These are phyloP conservation scores for Tuber borchii DNA, from an alignment of 495 filamentous ascomycete genomes.

Conservation along the genomic window DNA sequence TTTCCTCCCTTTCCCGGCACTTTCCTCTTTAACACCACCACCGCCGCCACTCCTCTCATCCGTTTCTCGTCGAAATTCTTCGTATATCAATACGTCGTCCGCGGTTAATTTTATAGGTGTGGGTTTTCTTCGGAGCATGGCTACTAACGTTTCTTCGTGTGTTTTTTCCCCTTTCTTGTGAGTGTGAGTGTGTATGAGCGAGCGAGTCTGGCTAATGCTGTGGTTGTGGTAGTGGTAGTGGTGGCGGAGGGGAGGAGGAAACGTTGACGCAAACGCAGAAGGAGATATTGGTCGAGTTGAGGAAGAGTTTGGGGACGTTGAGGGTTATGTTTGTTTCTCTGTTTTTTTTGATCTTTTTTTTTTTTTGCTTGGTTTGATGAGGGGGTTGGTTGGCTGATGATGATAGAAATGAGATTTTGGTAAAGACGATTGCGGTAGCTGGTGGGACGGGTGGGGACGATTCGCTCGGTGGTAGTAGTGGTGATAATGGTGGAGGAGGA, in stretches of 20 bases:
- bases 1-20: constrained; percentile 9
- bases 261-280: constrained; percentile 32
- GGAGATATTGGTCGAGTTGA: constrained; percentile 34
- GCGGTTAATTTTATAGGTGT: constrained; percentile 70
- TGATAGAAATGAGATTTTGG: constrained; percentile 1
- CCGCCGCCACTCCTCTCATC: constrained; percentile 33
- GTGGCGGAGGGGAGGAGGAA: too few relatives aligned
- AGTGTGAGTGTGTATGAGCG: not conserved
- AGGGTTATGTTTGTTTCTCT: constrained; percentile 3
- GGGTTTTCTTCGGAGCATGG: constrained; percentile 75
- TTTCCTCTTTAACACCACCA: constrained; percentile 34
- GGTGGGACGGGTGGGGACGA: not conserved
- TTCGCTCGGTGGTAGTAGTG: not conserved
- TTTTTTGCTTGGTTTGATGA: not conserved
- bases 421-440: not conserved
- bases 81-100: constrained; percentile 70
- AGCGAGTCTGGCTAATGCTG: not conserved
- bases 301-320: constrained; percentile 36
- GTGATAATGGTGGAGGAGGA: not conserved
- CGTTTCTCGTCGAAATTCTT: constrained; percentile 48
- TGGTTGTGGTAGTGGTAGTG: not conserved
- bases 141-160: constrained; percentile 5
- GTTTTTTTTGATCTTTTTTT: not conserved
- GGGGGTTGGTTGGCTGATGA: not conserved
- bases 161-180: not conserved